These are phyloP conservation scores for Clohesyomyces aquaticus DNA, from an alignment of 495 filamentous ascomycete species.

Conservation along the genomic window DNA sequence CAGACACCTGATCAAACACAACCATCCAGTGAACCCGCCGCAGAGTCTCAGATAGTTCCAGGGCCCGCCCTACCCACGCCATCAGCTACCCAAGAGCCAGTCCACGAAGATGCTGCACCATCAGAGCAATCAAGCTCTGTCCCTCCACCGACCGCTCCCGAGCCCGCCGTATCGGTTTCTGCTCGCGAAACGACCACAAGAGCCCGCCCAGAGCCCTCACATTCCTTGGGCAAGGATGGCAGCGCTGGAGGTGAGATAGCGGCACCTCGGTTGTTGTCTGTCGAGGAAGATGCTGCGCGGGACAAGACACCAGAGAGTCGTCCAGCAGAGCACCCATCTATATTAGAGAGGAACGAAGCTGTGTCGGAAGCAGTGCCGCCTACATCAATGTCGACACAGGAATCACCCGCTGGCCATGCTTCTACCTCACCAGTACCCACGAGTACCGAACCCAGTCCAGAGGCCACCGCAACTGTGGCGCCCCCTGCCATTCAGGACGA, in stretches of 20 bases:
- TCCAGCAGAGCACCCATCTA: conserved; percentile 7
- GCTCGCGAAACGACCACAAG: not conserved
- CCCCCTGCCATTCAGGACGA: too few relatives aligned
- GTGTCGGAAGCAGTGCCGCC: not conserved
- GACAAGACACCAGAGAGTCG: conserved; percentile 28
- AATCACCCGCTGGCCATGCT: too few relatives aligned
- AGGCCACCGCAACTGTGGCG: too few relatives aligned
- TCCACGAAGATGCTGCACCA: not conserved
- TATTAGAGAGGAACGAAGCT: not conserved
- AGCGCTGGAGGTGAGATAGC: not conserved
- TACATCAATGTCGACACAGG: not conserved
- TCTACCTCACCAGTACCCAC: too few relatives aligned
- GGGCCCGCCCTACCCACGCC: conserved; percentile 21
- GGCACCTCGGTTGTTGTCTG: too few relatives aligned
- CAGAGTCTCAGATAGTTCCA: conserved; percentile 8
- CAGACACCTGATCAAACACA: not conserved
- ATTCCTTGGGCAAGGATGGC: not conserved
- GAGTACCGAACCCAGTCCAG: too few relatives aligned
- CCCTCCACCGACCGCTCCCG: not conserved
- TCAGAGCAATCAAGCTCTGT: not conserved
- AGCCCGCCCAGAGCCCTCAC: not conserved
- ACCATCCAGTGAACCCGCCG: not conserved
- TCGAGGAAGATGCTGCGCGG: conserved; percentile 3
- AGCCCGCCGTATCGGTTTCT: not conserved
- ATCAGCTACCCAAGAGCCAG: conserved; percentile 14